Percentiles rank a stretch among this genome's conserved stretches.
These are phyloP conservation scores for Erodium texanum DNA, from an alignment of 441 rosid species.

Conservation along the genomic window DNA sequence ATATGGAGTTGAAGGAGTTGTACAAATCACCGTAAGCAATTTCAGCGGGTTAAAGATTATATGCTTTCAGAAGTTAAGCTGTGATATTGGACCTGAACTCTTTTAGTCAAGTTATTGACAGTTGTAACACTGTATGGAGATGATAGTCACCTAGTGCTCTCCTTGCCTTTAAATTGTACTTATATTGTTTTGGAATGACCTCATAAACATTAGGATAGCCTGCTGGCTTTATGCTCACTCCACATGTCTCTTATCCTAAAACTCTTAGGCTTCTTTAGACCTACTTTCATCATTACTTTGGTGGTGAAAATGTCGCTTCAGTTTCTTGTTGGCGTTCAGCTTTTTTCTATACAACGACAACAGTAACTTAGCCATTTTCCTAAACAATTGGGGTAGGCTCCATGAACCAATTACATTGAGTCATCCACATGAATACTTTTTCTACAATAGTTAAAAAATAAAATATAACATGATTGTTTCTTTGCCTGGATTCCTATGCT, in stretches of 20 bases:
- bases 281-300: too few relatives aligned
- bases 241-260: not conserved
- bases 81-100: conserved; percentile 1
- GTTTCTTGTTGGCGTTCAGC: too few relatives aligned
- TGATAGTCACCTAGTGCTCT: not conserved
- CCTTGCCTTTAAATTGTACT: not conserved
- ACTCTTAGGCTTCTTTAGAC: not conserved
- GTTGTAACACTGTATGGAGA: not conserved
- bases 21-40: not conserved
- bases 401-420: too few relatives aligned
- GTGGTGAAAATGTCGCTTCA: too few relatives aligned
- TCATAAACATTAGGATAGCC: not conserved
- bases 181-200: not conserved
- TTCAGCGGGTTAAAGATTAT: not conserved
- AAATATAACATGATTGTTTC: not conserved
- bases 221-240: not conserved
- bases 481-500: not conserved
- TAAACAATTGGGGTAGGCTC: too few relatives aligned
- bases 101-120: conserved; percentile 2
- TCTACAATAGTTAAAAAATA: not conserved
- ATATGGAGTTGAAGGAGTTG: not conserved
- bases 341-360: too few relatives aligned
- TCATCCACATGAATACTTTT: too few relatives aligned
- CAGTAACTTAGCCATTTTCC: too few relatives aligned
- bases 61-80: not conserved